Evolutionary conservation across 768 basidiomycete genomes (phyloP).

Genomic region (Tylopilus plumbeoviolaceoides): DNA sequence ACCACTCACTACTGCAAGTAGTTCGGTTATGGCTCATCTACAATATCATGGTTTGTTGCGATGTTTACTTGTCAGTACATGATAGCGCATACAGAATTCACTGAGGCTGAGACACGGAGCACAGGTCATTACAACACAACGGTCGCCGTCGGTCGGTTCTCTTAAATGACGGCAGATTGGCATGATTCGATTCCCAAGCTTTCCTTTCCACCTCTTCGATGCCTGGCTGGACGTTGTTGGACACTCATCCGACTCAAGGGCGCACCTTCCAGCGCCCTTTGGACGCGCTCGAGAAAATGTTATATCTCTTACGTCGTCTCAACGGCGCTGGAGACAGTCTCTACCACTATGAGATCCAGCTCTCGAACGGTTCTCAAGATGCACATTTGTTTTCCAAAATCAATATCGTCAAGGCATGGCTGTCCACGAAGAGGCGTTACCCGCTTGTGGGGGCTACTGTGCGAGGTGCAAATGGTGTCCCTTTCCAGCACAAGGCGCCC

Average conservation of each 20-base stretch:
- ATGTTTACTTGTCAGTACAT: no score
- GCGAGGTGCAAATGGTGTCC: conserved; percentile 9
- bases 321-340: conserved; percentile 43
- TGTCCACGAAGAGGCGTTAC: conserved; percentile 44
- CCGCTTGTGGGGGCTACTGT: conserved; percentile 46
- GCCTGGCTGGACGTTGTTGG: conserved; percentile 8
- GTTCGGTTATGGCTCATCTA: no score
- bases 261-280: conserved; percentile 32
- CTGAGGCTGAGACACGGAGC: no score
- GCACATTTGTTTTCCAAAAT: conserved; percentile 23
- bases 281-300: conserved; percentile 37
- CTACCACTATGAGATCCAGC: conserved; percentile 25
- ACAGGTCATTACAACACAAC: no score
- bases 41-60: no score
- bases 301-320: conserved; percentile 35
- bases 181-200: no score
- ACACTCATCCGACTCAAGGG: conserved; percentile 4
- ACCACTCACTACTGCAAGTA: no score
- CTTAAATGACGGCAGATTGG: no score
- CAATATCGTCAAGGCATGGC: conserved; percentile 45
- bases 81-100: no score
- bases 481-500: neutral
- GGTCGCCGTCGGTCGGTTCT: no score
- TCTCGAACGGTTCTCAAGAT: conserved; percentile 27
- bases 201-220: neutral